Evolutionary conservation across 2,329 filamentous ascomycete species (phyloP).

Genomic region (Exophiala sp.): DNA sequence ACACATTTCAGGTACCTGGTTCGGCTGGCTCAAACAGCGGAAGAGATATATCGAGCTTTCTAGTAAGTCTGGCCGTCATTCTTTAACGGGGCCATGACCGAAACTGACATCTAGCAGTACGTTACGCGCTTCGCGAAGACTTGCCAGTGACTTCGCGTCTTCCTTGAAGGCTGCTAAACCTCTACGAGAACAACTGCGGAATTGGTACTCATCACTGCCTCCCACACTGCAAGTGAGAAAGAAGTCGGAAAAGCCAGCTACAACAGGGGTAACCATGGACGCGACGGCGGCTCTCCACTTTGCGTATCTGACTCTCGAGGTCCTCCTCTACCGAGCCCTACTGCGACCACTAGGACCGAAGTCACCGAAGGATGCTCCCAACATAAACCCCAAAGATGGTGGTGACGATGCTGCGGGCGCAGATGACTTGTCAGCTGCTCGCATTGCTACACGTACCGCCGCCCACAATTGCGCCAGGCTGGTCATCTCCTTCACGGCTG

Average conservation of each 20-base stretch:
- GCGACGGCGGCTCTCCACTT: slow-evolving; percentile 30
- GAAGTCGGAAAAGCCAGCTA: not conserved
- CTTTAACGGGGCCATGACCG: no score
- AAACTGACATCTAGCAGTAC: slow-evolving; percentile 3
- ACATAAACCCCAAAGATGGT: no score
- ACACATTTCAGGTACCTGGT: not conserved
- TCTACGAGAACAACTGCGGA: not conserved
- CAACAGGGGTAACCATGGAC: not conserved
- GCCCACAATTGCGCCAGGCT: no score
- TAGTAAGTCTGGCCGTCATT: no score
- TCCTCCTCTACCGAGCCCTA: slow-evolving; percentile 35
- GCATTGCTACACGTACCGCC: no score
- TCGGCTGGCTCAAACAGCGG: not conserved
- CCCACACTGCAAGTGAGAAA: not conserved
- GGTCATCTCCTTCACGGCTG: no score
- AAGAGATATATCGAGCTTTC: not conserved
- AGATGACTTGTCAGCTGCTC: no score
- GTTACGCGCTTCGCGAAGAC: not conserved
- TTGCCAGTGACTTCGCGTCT: not conserved
- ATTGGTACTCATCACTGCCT: slow-evolving; percentile 2
- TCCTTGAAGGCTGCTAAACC: not conserved
- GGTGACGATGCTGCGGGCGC: no score
- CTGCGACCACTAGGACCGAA: slow-evolving; percentile 26
- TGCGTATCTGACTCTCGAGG: slow-evolving; percentile 35
- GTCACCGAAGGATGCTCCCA: no score